These are phyloP conservation scores for Neonectria neomacrospora DNA, from an alignment of 2,329 filamentous ascomycete genomes.

Conservation along the genomic window DNA sequence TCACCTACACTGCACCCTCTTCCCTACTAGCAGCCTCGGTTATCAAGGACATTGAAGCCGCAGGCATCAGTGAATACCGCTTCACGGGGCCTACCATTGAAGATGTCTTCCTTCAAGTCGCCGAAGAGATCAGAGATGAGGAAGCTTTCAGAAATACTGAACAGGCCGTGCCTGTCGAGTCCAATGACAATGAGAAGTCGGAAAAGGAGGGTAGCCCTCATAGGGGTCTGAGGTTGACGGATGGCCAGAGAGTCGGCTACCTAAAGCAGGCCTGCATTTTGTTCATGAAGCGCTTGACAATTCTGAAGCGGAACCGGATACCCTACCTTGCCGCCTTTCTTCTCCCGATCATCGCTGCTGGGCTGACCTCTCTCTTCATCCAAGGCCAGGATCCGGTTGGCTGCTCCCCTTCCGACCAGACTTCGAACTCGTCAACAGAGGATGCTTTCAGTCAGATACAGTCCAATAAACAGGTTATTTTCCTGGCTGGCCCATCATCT, in stretches of 20 bases:
- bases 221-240: slow-evolving; percentile 66
- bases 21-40: slow-evolving; percentile 78
- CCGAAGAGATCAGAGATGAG: slow-evolving; percentile 78
- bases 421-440: slow-evolving; percentile 54
- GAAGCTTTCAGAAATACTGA: slow-evolving; percentile 45
- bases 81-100: slow-evolving; percentile 92
- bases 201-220: slow-evolving; percentile 43
- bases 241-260: slow-evolving; percentile 77
- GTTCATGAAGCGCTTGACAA: slow-evolving; percentile 80
- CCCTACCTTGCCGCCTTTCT: slow-evolving; percentile 80
- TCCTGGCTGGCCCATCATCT: slow-evolving; percentile 51
- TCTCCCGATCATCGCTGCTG: slow-evolving; percentile 83
- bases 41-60: slow-evolving; percentile 74
- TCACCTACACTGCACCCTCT: slow-evolving; percentile 76
- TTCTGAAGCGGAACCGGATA: slow-evolving; percentile 81
- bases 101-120: slow-evolving; percentile 88
- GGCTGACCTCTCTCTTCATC: slow-evolving; percentile 81
- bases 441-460: slow-evolving; percentile 53
- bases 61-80: slow-evolving; percentile 79
- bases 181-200: slow-evolving; percentile 38
- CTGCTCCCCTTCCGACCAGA: slow-evolving; percentile 63
- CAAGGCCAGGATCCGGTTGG: slow-evolving; percentile 61
- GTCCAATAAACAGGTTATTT: slow-evolving; percentile 36
- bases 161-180: slow-evolving; percentile 29
- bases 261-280: slow-evolving; percentile 77